phyloP scores from a whole-genome alignment of 352 stramenopile genomes.

The Phytophthora constricta region DNA sequence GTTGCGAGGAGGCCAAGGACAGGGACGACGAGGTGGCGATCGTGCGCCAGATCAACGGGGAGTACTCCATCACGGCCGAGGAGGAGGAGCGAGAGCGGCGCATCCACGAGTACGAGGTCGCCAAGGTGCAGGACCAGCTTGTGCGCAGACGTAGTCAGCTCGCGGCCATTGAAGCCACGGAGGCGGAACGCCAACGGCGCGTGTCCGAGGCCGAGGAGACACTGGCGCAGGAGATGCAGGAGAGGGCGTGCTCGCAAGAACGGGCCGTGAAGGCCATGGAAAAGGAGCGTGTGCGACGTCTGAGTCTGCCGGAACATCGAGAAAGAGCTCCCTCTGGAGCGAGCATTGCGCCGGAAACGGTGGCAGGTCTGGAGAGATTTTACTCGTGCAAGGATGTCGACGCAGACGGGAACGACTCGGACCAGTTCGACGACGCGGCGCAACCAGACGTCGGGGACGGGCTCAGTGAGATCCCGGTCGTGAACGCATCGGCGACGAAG shows the following conservation, averaged over 20 bases:
- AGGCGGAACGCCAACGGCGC: conserved; percentile 57
- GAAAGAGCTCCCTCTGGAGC: conserved; percentile 33
- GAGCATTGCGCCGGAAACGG: conserved; percentile 1
- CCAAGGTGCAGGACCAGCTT: conserved; percentile 69
- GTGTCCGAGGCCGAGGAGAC: conserved; percentile 46
- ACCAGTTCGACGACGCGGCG: not conserved
- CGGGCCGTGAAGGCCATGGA: conserved; percentile 57
- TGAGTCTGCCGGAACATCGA: conserved; percentile 58
- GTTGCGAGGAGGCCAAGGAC: conserved; percentile 57
- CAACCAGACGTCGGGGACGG: conserved; percentile 3
- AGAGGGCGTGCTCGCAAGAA: conserved; percentile 43
- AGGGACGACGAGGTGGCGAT: conserved; percentile 65
- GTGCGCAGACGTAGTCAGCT: conserved; percentile 53
- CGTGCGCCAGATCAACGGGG: conserved; percentile 79
- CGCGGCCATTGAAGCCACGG: conserved; percentile 44
- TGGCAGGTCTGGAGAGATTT: conserved; percentile 22
- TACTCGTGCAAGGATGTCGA: conserved; percentile 37
- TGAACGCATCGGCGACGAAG: conserved; percentile 58
- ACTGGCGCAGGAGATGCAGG: conserved; percentile 25
- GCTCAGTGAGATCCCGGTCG: conserved; percentile 73
- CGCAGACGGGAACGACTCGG: conserved; percentile 9
- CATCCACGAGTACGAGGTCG: conserved; percentile 67
- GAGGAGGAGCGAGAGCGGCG: conserved; percentile 72
- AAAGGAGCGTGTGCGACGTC: conserved; percentile 56
- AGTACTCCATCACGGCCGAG: conserved; percentile 62